These are phyloP conservation scores for Fragilaria radians DNA, from an alignment of 108 stramenopile species.

Conservation along the genomic window DNA sequence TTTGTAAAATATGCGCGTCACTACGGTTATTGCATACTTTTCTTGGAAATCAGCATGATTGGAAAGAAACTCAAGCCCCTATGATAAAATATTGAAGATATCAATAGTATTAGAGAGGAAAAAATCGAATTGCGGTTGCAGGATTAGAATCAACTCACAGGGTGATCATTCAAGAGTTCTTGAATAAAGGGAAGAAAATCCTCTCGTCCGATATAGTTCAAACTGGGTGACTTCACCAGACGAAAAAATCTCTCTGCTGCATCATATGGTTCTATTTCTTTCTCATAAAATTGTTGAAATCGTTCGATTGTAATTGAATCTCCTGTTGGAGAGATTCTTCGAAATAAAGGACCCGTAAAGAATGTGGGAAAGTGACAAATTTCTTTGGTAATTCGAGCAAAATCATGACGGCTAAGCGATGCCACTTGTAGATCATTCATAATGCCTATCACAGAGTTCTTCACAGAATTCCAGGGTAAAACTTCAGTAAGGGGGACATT, in stretches of 20 bases:
- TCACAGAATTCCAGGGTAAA: neutral
- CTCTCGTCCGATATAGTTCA: conserved; percentile 79
- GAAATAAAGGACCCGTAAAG: conserved; percentile 85
- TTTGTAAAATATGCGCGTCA: conserved; percentile 92
- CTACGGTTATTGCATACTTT: conserved; percentile 95
- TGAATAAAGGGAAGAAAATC: conserved; percentile 93
- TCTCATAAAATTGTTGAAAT: conserved; percentile 77
- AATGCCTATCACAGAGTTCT: too few relatives aligned
- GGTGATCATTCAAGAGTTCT: conserved; percentile 88
- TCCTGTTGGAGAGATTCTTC: conserved; percentile 59
- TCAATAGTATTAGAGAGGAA: neutral
- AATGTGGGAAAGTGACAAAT: conserved; percentile 89
- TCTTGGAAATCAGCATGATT: conserved; percentile 95
- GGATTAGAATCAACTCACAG: conserved; percentile 60
- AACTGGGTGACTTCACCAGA: conserved; percentile 68
- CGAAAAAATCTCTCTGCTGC: conserved; percentile 88
- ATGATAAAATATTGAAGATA: neutral
- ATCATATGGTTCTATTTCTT: conserved; percentile 93
- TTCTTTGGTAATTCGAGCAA: conserved; percentile 90
- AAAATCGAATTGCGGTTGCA: neutral
- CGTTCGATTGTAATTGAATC: conserved; percentile 49
- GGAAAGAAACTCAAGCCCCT: conserved; percentile 82
- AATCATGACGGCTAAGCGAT: conserved; percentile 60
- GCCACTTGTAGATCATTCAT: too few relatives aligned
- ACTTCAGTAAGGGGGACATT: conserved; percentile 3